phyloP scores from a whole-genome alignment of 2,329 filamentous ascomycete species.

The Colletotrichum phormii region DNA sequence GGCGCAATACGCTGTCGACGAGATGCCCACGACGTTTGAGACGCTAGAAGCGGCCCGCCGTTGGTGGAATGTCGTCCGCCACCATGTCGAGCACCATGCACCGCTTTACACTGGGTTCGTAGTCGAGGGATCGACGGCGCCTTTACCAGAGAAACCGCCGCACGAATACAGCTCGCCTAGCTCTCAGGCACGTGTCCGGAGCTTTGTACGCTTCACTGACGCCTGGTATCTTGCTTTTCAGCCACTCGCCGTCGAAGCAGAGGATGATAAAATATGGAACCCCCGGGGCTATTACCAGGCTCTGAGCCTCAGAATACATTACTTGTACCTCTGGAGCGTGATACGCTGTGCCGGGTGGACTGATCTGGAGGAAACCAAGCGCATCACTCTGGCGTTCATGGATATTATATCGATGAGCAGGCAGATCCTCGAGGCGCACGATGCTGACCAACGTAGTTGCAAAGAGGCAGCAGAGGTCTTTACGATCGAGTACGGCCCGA shows the following conservation, averaged over 20 bases:
- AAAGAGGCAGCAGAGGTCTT: background rate
- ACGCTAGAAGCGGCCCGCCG: slow-evolving; percentile 8
- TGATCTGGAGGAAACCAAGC: background rate
- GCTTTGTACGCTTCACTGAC: background rate
- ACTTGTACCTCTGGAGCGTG: slow-evolving; percentile 17
- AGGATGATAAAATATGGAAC: background rate
- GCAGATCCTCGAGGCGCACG: slow-evolving; percentile 1
- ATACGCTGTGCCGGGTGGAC: slow-evolving; percentile 18
- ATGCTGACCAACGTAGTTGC: background rate
- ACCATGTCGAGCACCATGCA: slow-evolving; percentile 18
- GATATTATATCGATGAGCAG: slow-evolving; percentile 10
- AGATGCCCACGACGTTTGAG: slow-evolving; percentile 17
- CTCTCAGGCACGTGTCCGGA: background rate
- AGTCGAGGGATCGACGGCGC: background rate
- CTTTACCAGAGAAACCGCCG: background rate
- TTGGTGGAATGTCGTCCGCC: slow-evolving; percentile 20
- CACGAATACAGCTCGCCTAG: slow-evolving; percentile 1
- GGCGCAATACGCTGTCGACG: slow-evolving; percentile 17
- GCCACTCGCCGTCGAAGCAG: slow-evolving; percentile 1
- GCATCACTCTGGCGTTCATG: background rate
- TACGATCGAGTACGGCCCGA: slow-evolving; percentile 16
- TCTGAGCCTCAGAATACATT: slow-evolving; percentile 11
- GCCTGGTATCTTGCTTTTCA: slow-evolving; percentile 6
- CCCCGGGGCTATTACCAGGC: background rate
- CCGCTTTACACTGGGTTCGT: slow-evolving; percentile 11